Evolutionary conservation across 371 early-diverging fungal species (phyloP).

Genomic region (Haplosporangium sp.): DNA sequence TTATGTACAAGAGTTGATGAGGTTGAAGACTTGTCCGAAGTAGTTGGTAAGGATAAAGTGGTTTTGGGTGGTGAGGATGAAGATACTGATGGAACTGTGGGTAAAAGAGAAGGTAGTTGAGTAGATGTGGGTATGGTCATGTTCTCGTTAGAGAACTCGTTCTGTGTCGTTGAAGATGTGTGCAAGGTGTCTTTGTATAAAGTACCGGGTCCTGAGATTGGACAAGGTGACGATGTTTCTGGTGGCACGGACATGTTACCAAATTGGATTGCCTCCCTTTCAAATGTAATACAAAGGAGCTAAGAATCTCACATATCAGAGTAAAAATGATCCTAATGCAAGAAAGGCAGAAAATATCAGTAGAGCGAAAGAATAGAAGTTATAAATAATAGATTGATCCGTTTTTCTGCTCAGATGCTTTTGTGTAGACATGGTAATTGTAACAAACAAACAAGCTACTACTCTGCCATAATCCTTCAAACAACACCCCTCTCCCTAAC

Average conservation of each 20-base stretch:
- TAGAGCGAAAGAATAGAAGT: neutral
- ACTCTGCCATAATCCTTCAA: neutral
- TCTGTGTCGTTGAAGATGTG: slow-evolving; percentile 13
- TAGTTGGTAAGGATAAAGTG: neutral
- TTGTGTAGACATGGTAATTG: neutral
- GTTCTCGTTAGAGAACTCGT: slow-evolving; percentile 1
- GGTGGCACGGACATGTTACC: slow-evolving; percentile 7
- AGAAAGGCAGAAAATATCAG: neutral
- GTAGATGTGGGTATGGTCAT: neutral
- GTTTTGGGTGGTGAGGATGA: slow-evolving; percentile 1
- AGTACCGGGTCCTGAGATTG: slow-evolving; percentile 13
- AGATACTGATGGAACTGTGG: neutral
- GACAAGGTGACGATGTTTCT: slow-evolving; percentile 13
- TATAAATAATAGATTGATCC: neutral
- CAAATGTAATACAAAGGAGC: neutral
- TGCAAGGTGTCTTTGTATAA: slow-evolving; percentile 32
- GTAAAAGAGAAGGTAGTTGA: neutral
- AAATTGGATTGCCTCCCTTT: neutral
- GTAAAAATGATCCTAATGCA: neutral
- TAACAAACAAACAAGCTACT: neutral
- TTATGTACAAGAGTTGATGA: neutral
- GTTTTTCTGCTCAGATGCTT: slow-evolving; percentile 1
- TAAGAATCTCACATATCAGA: neutral
- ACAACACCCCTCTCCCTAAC: neutral
- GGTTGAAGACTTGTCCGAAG: slow-evolving; percentile 14